A percentile compares a stretch with the other conserved stretches of the same genome.
Conservation (phyloP, 176 grass and related monocot genomes). For the Hsuehochloa calcarea region DNA sequence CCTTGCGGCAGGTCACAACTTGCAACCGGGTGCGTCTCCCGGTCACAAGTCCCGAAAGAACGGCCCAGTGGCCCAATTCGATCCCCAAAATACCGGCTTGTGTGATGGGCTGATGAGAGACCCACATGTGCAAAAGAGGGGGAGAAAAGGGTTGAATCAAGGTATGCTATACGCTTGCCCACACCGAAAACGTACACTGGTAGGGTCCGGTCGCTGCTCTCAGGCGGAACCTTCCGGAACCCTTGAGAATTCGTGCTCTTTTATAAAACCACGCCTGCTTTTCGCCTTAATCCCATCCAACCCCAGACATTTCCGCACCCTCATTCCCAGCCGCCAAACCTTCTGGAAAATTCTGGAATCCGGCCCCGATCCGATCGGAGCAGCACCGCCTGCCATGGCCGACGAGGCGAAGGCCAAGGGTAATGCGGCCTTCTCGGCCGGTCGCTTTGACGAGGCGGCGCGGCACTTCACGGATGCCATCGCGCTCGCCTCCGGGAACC, state of each 20-base stretch:
- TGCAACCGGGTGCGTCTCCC: neutral
- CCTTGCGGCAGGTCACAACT: neutral
- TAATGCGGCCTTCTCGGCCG: constrained; percentile 69
- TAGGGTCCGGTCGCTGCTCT: constrained; percentile 16
- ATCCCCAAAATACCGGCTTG: neutral
- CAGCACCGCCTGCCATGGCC: constrained; percentile 46
- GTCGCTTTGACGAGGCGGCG: constrained; percentile 65
- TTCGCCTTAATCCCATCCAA: constrained; percentile 26
- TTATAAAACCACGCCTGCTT: constrained; percentile 47
- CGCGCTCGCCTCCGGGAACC: constrained; percentile 58
- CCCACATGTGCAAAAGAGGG: neutral
- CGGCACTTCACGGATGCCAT: constrained; percentile 72
- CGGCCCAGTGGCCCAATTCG: neutral
- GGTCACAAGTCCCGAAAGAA: neutral
- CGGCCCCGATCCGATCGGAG: constrained; percentile 39
- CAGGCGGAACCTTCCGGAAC: constrained; percentile 55
- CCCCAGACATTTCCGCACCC: neutral
- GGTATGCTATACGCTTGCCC: fast-evolving
- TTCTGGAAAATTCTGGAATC: neutral
- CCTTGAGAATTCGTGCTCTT: constrained; percentile 37
- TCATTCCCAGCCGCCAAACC: constrained; percentile 22
- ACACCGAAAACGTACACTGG: neutral
- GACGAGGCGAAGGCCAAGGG: constrained; percentile 78
- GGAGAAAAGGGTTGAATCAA: neutral
- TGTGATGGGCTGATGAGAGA: neutral